Percentiles rank a stretch among this genome's conserved stretches.
These are phyloP conservation scores for Xanthoconium separans DNA, from an alignment of 1,284 basidiomycete species.

Conservation along the genomic window DNA sequence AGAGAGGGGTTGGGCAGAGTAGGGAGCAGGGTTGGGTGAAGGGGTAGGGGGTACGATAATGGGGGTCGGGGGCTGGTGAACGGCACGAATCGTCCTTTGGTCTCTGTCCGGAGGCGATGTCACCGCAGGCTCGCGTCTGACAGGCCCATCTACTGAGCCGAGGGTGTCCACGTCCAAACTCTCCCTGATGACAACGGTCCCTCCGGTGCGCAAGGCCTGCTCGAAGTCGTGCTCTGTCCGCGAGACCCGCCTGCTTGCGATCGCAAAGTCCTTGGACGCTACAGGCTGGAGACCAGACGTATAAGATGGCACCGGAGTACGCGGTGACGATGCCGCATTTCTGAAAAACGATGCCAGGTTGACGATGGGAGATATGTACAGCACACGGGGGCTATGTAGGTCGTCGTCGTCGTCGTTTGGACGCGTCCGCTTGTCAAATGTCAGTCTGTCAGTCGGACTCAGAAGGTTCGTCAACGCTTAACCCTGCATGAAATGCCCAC, in stretches of 20 bases:
- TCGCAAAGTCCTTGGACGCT: slow-evolving; percentile 47
- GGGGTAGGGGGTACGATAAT: slow-evolving; percentile 61
- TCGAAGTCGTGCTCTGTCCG: slow-evolving; percentile 79
- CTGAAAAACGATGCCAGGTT: slow-evolving; percentile 45
- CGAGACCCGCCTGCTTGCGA: slow-evolving; percentile 50
- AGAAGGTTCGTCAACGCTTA: not conserved
- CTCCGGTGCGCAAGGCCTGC: slow-evolving; percentile 61
- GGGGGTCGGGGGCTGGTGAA: slow-evolving; percentile 45
- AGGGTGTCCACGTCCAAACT: slow-evolving; percentile 65
- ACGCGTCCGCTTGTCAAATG: slow-evolving; percentile 1
- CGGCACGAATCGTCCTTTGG: slow-evolving; percentile 37
- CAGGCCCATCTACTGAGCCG: slow-evolving; percentile 46
- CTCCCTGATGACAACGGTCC: slow-evolving; percentile 66
- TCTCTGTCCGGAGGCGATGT: slow-evolving; percentile 27
- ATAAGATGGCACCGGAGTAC: slow-evolving; percentile 50
- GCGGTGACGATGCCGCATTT: slow-evolving; percentile 40
- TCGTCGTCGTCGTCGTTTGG: slow-evolving; percentile 10
- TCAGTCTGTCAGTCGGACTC: slow-evolving; percentile 5
- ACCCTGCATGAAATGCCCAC: slow-evolving; percentile 30
- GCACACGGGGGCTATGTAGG: not conserved
- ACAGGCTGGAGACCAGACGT: slow-evolving; percentile 54
- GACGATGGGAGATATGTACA: slow-evolving; percentile 12
- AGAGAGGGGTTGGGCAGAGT: slow-evolving; percentile 36
- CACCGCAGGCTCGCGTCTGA: slow-evolving; percentile 16
- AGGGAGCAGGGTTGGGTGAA: slow-evolving; percentile 31